A percentile compares a stretch with the other conserved stretches of the same genome.
Evolutionary conservation across 2,329 filamentous ascomycete genomes (phyloP).

Genomic region (Beauveria varroae): DNA sequence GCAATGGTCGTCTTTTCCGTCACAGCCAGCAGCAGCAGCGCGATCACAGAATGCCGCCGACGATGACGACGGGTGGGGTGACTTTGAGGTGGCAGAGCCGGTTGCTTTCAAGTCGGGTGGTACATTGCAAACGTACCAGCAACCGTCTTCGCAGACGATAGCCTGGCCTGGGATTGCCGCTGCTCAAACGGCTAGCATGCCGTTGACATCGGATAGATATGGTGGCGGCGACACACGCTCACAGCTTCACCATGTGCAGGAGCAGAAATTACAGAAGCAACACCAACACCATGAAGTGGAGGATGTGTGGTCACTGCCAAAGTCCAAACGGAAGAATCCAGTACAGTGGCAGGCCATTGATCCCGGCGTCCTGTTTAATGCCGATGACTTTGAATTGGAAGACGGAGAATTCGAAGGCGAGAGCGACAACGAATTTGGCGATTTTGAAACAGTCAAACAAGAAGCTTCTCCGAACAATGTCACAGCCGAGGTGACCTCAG

Average conservation of each 20-base stretch:
- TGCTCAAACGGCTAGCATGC: background rate
- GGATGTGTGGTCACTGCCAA: constrained; percentile 7
- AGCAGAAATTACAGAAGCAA: background rate
- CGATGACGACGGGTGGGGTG: constrained; percentile 59
- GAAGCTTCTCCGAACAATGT: constrained; percentile 14
- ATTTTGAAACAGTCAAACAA: constrained; percentile 44
- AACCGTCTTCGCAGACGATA: background rate
- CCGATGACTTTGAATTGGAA: constrained; percentile 43
- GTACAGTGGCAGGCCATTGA: constrained; percentile 21
- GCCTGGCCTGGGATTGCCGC: constrained; percentile 7
- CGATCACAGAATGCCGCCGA: constrained; percentile 23
- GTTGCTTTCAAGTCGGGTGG: background rate
- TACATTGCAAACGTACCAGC: background rate
- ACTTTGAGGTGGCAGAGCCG: constrained; percentile 53
- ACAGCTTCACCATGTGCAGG: background rate
- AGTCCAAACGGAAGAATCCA: constrained; percentile 18
- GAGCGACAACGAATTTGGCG: constrained; percentile 41
- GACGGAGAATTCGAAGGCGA: constrained; percentile 33
- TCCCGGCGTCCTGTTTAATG: constrained; percentile 60
- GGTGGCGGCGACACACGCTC: background rate
- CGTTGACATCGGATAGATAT: background rate
- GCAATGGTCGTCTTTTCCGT: constrained; percentile 26
- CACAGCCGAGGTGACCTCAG: constrained; percentile 16
- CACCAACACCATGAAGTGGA: background rate
- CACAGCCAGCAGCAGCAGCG: constrained; percentile 17